Base-by-base conservation (phyloP, 2,329 filamentous ascomycete species). In the Coniochaeta ligniaria region DNA sequence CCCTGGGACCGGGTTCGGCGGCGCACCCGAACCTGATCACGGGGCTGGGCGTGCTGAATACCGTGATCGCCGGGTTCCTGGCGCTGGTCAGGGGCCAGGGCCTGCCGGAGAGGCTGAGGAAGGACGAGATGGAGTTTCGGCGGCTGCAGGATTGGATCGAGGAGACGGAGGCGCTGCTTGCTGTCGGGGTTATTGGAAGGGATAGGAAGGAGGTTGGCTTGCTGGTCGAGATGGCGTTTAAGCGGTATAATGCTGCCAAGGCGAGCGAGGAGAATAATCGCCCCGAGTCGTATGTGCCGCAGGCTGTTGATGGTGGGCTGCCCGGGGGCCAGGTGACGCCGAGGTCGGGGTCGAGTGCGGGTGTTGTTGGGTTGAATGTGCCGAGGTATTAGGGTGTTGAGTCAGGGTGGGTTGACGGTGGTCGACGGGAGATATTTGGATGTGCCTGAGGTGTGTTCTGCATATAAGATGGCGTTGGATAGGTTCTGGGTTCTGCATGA, bases 31-130 rank as follows among this genome's bases (percentile, higher is more conserved):
- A 78, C 22, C 56, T 68, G 16, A 83, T 89, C 68, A 84, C 83
- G 11, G 70, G 83, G 0, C 73, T 89, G 1, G 86, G 87, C 3
- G 84, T 84, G 1, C 69, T 84, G 12, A 89, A 89, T 66, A 87
- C 84, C 2, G 71, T 86, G 3, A 76, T 88, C 6, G 86, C 86
- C 1, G 86, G 87, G 17, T 72, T 86, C 1, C 71, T 89, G 22
- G 84, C 85, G 0, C 77, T 83, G 8, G 68, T 83, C 55, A 82
- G 81, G 66, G 78, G 80, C 5, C 79, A 80, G 47, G 81, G 80
- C 0, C 65, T 83, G 58, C 80, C 80, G 0, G 76, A 80, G 63
- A 68, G 77, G 17, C 62, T 83, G 20, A 71, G 76, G 45, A 76
- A 78, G 58, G 77, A 83, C 60, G 75, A 76, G 41, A 71, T 77